These are phyloP conservation scores for Solanum rostratum DNA, from an alignment of 257 asterid genomes.

Conservation along the genomic window DNA sequence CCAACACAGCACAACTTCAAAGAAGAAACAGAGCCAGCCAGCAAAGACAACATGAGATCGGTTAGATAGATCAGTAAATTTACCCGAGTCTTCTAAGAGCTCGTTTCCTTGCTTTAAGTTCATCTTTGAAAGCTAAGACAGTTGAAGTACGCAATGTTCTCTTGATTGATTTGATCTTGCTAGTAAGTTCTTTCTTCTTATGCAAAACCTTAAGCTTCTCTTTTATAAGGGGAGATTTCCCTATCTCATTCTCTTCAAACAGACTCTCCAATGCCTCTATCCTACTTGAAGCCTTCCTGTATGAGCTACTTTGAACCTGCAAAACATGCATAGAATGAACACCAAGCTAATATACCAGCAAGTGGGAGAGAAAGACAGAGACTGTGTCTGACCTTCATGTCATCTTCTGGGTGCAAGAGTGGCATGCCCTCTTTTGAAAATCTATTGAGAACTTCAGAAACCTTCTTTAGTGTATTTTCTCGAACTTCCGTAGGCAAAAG, in stretches of 20 bases:
- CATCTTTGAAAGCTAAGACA: constrained; percentile 90
- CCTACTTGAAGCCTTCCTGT: constrained; percentile 69
- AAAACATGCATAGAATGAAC: constrained; percentile 6
- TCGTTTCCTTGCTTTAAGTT: constrained; percentile 91
- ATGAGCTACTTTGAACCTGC: constrained; percentile 83
- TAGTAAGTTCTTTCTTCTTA: constrained; percentile 69
- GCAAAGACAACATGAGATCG: background rate
- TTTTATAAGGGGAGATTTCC: constrained; percentile 75
- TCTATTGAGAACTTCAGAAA: constrained; percentile 67
- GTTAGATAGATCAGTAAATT: background rate
- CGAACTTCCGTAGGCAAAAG: constrained; percentile 82
- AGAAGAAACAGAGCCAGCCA: background rate
- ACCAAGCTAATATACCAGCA: background rate
- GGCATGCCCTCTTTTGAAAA: constrained; percentile 76
- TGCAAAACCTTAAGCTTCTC: constrained; percentile 82
- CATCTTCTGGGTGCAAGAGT: constrained; percentile 85
- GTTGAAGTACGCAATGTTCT: constrained; percentile 67
- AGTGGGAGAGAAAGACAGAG: background rate
- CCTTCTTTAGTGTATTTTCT: constrained; percentile 83
- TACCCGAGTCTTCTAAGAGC: constrained; percentile 89
- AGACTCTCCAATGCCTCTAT: constrained; percentile 88
- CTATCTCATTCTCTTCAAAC: constrained; percentile 75
- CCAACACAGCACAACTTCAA: background rate
- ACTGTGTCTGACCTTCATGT: constrained; percentile 65
- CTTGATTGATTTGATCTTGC: constrained; percentile 73